A percentile compares a stretch with the other conserved stretches of the same genome.
Conservation (phyloP, 257 asterid genomes). For the Coffea canephora region DNA sequence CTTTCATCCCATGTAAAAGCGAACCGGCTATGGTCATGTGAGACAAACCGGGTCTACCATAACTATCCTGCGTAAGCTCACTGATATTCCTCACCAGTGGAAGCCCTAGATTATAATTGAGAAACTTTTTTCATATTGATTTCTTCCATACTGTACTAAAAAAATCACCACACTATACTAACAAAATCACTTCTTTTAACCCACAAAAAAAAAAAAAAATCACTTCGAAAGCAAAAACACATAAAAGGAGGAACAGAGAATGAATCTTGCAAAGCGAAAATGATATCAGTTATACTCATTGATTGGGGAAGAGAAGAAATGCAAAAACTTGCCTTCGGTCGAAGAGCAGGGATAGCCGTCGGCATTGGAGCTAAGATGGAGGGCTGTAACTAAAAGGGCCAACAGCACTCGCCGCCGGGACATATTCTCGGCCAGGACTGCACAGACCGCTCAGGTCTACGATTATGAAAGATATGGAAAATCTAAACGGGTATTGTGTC, state of each 20-base stretch:
- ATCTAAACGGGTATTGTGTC: too few species aligned
- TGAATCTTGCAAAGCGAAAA: not conserved
- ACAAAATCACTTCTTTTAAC: too few species aligned
- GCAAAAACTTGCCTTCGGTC: constrained; percentile 15
- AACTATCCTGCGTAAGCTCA: constrained; percentile 57
- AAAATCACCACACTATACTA: too few species aligned
- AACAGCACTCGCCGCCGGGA: not conserved
- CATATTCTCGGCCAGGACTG: constrained; percentile 1
- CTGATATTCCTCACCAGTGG: constrained; percentile 75
- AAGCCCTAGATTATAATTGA: constrained; percentile 20
- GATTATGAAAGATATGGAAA: not conserved
- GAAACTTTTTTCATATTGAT: not conserved
- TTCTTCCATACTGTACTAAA: not conserved
- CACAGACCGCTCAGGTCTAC: not conserved
- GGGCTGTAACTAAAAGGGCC: not conserved
- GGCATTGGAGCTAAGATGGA: not conserved
- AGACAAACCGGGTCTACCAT: constrained; percentile 80
- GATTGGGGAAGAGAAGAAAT: not conserved
- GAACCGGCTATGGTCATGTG: constrained; percentile 87
- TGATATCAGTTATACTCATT: not conserved
- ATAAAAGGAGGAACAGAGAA: not conserved
- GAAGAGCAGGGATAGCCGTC: constrained; percentile 13
- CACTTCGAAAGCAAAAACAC: not conserved
- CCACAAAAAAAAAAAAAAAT: too few species aligned
- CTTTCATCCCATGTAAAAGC: constrained; percentile 66